Conservation (phyloP, 2,329 filamentous ascomycete species). For the Fusarium cyanostomum region DNA sequence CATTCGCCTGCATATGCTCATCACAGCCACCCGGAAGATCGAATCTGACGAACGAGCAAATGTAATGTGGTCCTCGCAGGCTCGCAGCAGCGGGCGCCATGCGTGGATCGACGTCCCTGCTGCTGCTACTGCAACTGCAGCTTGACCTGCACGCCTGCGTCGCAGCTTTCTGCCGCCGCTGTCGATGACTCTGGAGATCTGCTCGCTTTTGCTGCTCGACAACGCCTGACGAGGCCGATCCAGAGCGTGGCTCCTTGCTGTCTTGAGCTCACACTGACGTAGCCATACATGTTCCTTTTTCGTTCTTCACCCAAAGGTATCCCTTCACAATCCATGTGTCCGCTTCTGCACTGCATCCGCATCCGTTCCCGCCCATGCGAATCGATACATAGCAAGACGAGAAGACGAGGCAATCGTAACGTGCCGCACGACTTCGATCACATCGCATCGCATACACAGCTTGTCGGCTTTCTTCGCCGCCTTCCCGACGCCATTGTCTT, state of each 20-base stretch:
- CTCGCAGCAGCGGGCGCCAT: constrained; percentile 23
- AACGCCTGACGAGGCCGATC: constrained; percentile 14
- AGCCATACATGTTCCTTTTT: constrained; percentile 5
- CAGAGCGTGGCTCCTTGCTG: constrained; percentile 9
- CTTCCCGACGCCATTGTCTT: neutral
- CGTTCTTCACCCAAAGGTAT: constrained; percentile 4
- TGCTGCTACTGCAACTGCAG: constrained; percentile 26
- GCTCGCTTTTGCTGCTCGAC: constrained; percentile 4
- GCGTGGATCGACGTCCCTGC: constrained; percentile 36
- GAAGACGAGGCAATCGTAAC: constrained; percentile 2
- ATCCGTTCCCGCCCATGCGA: neutral
- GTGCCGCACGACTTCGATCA: constrained; percentile 18
- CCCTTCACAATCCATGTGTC: constrained; percentile 1
- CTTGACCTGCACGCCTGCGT: constrained; percentile 17
- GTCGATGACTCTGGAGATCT: neutral
- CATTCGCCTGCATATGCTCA: constrained; percentile 36
- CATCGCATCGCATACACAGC: constrained; percentile 22
- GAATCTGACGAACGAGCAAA: constrained; percentile 24
- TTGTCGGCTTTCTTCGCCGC: constrained; percentile 13
- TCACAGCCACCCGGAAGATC: constrained; percentile 39
- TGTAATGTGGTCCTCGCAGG: constrained; percentile 3
- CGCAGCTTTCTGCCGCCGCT: constrained; percentile 1
- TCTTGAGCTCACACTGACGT: constrained; percentile 19
- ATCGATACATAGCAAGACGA: constrained; percentile 7
- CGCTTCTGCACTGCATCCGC: neutral